phyloP scores from a whole-genome alignment of 495 filamentous ascomycete genomes.

The Umbilicaria muhlenbergii region DNA sequence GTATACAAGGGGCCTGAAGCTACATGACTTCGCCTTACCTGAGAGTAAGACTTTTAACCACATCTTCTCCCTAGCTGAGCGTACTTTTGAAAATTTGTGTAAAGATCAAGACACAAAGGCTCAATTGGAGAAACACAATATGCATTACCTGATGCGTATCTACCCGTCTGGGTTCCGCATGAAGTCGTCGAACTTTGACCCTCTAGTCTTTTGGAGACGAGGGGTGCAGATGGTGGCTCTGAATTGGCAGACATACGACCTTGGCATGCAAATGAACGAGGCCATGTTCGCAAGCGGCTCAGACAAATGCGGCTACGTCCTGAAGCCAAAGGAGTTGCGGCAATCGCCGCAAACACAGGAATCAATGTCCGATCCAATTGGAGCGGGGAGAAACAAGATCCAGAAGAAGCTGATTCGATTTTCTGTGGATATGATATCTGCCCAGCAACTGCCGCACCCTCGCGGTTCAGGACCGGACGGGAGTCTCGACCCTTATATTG shows the following conservation, averaged over 20 bases:
- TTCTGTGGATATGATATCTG: slow-evolving; percentile 76
- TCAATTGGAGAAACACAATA: slow-evolving; percentile 74
- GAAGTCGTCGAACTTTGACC: slow-evolving; percentile 82
- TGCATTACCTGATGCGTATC: slow-evolving; percentile 80
- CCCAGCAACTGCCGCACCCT: slow-evolving; percentile 82
- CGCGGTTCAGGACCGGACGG: slow-evolving; percentile 50
- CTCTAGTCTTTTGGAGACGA: slow-evolving; percentile 78
- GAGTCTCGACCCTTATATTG: slow-evolving; percentile 79
- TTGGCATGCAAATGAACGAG: slow-evolving; percentile 87
- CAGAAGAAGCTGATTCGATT: slow-evolving; percentile 69
- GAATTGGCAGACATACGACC: slow-evolving; percentile 97
- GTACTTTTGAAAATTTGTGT: slow-evolving; percentile 62
- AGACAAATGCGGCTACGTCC: slow-evolving; percentile 78
- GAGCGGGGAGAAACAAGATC: slow-evolving; percentile 31
- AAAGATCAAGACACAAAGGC: slow-evolving; percentile 55
- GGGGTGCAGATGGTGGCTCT: slow-evolving; percentile 93
- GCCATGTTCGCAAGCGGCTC: slow-evolving; percentile 94
- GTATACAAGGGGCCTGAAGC: slow-evolving; percentile 79
- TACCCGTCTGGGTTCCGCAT: slow-evolving; percentile 74
- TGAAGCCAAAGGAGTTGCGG: slow-evolving; percentile 79
- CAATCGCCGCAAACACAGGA: slow-evolving; percentile 24
- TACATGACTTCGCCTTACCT: slow-evolving; percentile 51
- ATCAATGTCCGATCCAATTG: slow-evolving; percentile 9
- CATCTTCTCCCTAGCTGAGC: slow-evolving; percentile 83
- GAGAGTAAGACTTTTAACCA: slow-evolving; percentile 82